Evolutionary conservation across 169 alveolate genomes (phyloP), one percentile per base, ranked within the genome.

Genomic region (Plasmodium adleri): DNA sequence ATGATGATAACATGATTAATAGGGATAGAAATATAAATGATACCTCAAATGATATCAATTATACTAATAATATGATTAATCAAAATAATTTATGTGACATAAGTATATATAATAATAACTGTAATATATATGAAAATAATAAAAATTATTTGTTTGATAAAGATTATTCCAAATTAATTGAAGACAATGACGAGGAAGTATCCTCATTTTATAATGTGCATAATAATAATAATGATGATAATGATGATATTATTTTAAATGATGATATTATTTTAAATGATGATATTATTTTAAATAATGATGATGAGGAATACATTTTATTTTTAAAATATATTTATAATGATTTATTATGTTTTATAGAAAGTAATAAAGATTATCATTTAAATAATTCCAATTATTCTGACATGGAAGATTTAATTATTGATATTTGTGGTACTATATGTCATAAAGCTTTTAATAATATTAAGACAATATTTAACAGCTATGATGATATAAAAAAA

Each of bases 261-360:
- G 28, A 43, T 10, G 66, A 78, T 8, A 28, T 15, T 13, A 70
- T 6, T 26, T 13, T 2, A 47, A 43, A 13, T 32, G 12, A 32
- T 45, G 15, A 17, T 1, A 39, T 67, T 17, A 50, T 17, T 47
- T 8, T 66, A 15, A 12, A 13, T 32, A 60, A 59, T 59, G 87
- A 85, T 7, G 76, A 70, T 59, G 92, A 85, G 7, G 92, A 85
- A 39, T 85, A 85, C 32, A 62, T 85, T 64, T 24, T 85, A 26
- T 85, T 85, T 59, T 60, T 85, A 13, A 85, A 68, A 17, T 85
- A 85, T 64, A 72, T 85, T 15, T 85, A 85, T 39, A 85, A 85
- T 22, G 92, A 85, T 52, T 17, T 85, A 49, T 15, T 28, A 32
- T 68, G 87, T 3, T 85, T 85, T 71, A 85, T 85, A 24, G 92